Base-by-base conservation (phyloP, 345 rosid species). In the Garcia nutans region DNA sequence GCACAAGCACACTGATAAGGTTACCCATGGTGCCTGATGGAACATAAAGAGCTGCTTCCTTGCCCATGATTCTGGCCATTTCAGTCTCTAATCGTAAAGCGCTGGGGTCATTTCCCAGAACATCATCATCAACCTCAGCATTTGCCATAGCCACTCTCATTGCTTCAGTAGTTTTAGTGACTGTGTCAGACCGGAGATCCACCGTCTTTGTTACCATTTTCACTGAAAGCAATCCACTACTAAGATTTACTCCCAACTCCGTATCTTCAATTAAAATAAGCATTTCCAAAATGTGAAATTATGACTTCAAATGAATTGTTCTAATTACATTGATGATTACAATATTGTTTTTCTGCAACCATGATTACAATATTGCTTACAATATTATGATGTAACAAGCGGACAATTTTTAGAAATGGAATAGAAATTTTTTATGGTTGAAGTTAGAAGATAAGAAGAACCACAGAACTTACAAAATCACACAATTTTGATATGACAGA, bases 11-110 rank as follows among this genome's bases (percentile, higher is more conserved):
- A 58, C 99, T 92, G 26, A 93, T 87, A 47, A 93, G 91, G 86
- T 96, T 96, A 42, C 95, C 97, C 98, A 93, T 96, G 9, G 98
- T 93, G 49, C 99, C 99, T 5, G 99, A 93, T 0, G 98, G 97
- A 68, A 96, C 97, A 79, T 85, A 96, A 31, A 96, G 82, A 2
- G 91, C 98, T 1, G 93, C 97, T 80, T 96, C 99, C 88, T 96
- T 96, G 68, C 95, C 92, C 13, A 71, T 84, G 64, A 93, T 83
- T 82, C 81, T 87, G 0, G 98, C 93, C 87, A 96, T 77, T 80
- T 88, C 97, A 19, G 84, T 69, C 81, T 96, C 98, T 62, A 96
- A 74, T 28, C 66, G 82, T 50, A 86, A 57, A 0, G 97, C 96
- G 0, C 88, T 89, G 0, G 98, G 99, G 81, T 96, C 98, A 59